phyloP scores from a whole-genome alignment of 2,329 filamentous ascomycete genomes.

The Trichoderma sp. region DNA sequence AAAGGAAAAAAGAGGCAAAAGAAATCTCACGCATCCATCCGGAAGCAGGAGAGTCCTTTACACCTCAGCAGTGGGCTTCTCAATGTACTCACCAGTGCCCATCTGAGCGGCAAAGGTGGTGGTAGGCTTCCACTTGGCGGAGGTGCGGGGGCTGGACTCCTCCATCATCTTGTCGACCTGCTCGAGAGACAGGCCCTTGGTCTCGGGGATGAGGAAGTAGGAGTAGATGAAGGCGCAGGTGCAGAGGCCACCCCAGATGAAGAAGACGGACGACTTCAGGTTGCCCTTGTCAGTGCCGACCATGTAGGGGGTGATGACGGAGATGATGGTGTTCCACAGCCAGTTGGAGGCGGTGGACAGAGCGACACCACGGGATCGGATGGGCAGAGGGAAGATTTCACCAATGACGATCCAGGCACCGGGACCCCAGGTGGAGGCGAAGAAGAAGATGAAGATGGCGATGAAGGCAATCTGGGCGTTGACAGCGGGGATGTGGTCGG shows the following conservation, averaged over 20 bases:
- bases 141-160: conserved; percentile 77
- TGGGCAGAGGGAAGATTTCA: conserved; percentile 87
- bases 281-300: conserved; percentile 64
- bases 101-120: conserved; percentile 64
- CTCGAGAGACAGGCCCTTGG: conserved; percentile 75
- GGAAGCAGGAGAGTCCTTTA: conserved; percentile 32
- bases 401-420: conserved; percentile 81
- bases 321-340: conserved; percentile 79
- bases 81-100: conserved; percentile 38
- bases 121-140: conserved; percentile 73
- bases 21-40: conserved; percentile 6
- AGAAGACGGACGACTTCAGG: conserved; percentile 71
- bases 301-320: conserved; percentile 75
- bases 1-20: background rate
- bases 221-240: conserved; percentile 61
- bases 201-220: conserved; percentile 75
- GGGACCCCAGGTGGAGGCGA: conserved; percentile 86
- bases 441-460: conserved; percentile 91
- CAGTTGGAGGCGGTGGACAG: conserved; percentile 89
- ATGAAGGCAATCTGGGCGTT: conserved; percentile 83
- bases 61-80: conserved; percentile 37
- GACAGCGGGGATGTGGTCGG: conserved; percentile 59
- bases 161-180: conserved; percentile 88
- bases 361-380: conserved; percentile 83
- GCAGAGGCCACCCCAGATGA: conserved; percentile 73